A percentile compares a stretch with the other conserved stretches of the same genome.
These are phyloP conservation scores for Colletotrichum graminicola DNA, from an alignment of 2,329 filamentous ascomycete genomes.

Conservation along the genomic window DNA sequence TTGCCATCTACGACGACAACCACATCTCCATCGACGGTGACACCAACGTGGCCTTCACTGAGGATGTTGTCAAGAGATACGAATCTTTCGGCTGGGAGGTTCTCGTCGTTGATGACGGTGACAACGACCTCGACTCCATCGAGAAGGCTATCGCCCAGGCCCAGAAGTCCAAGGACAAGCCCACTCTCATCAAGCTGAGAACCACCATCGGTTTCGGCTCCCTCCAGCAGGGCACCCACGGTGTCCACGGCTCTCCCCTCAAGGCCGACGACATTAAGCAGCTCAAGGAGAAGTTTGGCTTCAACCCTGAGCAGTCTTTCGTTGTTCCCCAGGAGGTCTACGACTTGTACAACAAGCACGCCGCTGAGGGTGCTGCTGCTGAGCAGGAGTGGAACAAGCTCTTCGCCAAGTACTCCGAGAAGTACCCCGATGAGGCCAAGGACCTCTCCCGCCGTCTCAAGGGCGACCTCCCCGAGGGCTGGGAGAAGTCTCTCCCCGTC, in stretches of 20 bases:
- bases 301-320: constrained; percentile 94
- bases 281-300: constrained; percentile 95
- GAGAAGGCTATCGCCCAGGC: constrained; percentile 89
- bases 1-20: constrained; percentile 98
- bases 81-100: constrained; percentile 98
- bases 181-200: constrained; percentile 93
- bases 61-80: constrained; percentile 95
- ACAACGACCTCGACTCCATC: constrained; percentile 88
- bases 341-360: constrained; percentile 88
- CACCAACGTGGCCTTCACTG: constrained; percentile 96
- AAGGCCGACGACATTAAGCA: constrained; percentile 95
- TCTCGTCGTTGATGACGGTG: constrained; percentile 85
- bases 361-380: constrained; percentile 85
- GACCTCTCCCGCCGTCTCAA: constrained; percentile 86
- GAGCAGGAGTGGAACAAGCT: constrained; percentile 97
- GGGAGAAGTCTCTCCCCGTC: constrained; percentile 92
- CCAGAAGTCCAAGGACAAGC: constrained; percentile 94
- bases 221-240: constrained; percentile 90
- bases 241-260: constrained; percentile 95
- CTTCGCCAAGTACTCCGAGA: constrained; percentile 84
- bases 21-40: constrained; percentile 96
- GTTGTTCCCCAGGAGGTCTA: constrained; percentile 95
- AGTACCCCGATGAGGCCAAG: constrained; percentile 82
- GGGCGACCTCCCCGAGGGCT: constrained; percentile 91
- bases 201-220: constrained; percentile 99